Conservation (phyloP, 2,329 filamentous ascomycete genomes). For the Penicillium freii region DNA sequence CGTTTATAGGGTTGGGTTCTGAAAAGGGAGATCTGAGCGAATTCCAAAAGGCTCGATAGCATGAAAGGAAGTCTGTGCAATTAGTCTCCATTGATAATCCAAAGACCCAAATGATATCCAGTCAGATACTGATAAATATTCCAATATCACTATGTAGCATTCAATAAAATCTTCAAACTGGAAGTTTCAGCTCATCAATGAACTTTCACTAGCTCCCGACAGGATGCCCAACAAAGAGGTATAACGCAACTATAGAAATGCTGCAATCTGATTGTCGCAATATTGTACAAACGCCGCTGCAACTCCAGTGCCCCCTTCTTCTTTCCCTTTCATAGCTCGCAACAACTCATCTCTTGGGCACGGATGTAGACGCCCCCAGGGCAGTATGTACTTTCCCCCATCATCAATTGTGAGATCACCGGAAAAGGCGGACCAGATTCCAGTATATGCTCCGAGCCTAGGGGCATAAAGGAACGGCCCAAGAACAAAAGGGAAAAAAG, state of each 20-base stretch:
- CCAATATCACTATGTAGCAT: background rate
- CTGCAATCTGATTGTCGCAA: conserved; percentile 5
- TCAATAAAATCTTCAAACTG: background rate
- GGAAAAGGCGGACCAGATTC: conserved; percentile 9
- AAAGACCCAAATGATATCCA: background rate
- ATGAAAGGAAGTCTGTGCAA: background rate
- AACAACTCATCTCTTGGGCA: conserved; percentile 7
- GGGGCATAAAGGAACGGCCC: conserved; percentile 4
- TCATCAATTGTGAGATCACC: conserved; percentile 5
- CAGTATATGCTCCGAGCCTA: conserved; percentile 10
- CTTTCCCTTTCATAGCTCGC: conserved; percentile 5
- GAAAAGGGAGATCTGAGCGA: background rate
- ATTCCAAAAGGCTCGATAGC: background rate
- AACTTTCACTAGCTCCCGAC: background rate
- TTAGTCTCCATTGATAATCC: background rate
- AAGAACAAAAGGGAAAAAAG: conserved; percentile 2
- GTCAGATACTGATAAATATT: background rate
- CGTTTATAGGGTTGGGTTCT: too few species aligned
- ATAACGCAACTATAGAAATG: background rate
- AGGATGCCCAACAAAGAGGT: background rate
- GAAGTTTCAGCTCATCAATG: background rate
- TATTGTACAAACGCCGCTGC: conserved; percentile 18
- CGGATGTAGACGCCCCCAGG: conserved; percentile 11
- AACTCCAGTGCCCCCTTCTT: conserved; percentile 2
- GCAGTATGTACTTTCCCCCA: conserved; percentile 10